Base-by-base conservation (phyloP, 1,284 basidiomycete genomes). In the Lentinula novae-zelandiae region DNA sequence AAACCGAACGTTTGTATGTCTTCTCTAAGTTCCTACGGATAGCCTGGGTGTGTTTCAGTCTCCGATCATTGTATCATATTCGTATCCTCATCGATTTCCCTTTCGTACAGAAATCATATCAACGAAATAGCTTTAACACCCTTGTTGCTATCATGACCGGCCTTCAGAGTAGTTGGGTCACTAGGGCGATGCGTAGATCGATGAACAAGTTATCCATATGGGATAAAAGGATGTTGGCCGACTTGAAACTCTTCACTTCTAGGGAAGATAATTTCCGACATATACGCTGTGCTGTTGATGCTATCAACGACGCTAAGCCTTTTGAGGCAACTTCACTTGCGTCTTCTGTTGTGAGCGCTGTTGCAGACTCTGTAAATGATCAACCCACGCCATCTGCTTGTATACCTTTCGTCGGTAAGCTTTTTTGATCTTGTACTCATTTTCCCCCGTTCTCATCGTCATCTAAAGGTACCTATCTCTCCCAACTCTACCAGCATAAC, bases 11-110 rank as follows among this genome's bases (percentile, higher is more conserved):
- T 17, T 83, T 81, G 15, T 69, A 80, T 49, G 75, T 96, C 33
- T 82, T 93, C 59, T 79, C 78, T 63, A 95, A 95, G 75, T 88
- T 96, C 69, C 89, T 96, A 66, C 86, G 92, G 36, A 78, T 96
- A 63, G 93, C 94, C 51, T 94, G 90, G 82, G 92, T 94, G 68
- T 71, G 88, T 78, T 13, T 38, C 17, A 31, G 38, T 53, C 13
- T 56, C 36, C 36, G 36, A 38, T 38, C 12, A n/a, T 6, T 17
- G 6, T 8, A 17, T 33, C 46, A 50, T 8, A 58, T 59, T 46
- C 13, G 5, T 31, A 51, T 38, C 52, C 57, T 61, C 58, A 60
- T 59, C 62, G 61, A 62, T 61, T 51, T 31, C 44, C 64, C 55
- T 34, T 31, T 59, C 66, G 1, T 57, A 46, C 72, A 95, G 93